phyloP scores from a whole-genome alignment of 176 grass and related monocot genomes.

The Neostapfia colusana region DNA sequence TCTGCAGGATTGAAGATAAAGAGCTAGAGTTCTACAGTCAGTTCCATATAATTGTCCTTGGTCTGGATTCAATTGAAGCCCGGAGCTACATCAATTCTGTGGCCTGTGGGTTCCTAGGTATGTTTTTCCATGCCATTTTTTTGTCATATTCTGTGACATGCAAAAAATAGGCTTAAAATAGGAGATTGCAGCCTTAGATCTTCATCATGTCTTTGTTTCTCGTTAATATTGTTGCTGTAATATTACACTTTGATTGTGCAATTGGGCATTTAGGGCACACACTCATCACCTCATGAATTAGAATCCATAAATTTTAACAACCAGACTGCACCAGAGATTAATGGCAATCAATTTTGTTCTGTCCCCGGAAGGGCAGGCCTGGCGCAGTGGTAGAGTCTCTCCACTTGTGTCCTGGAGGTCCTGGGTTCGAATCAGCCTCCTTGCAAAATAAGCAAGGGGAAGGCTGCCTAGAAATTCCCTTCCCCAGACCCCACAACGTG shows the following conservation, averaged over 20 bases:
- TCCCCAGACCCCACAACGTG: too few species aligned
- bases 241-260: slow-evolving; percentile 9
- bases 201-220: background rate
- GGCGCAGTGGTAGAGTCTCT: too few species aligned
- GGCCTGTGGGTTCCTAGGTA: slow-evolving; percentile 97
- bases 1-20: slow-evolving; percentile 99
- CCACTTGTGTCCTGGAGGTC: too few species aligned
- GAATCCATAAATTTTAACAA: background rate
- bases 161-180: background rate
- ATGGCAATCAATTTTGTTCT: slow-evolving; percentile 6
- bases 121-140: slow-evolving; percentile 19
- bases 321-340: background rate
- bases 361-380: too few species aligned
- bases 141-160: background rate
- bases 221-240: background rate
- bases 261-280: slow-evolving; percentile 10
- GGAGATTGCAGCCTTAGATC: background rate
- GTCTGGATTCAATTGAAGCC: slow-evolving; percentile 99
- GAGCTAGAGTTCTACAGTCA: slow-evolving; percentile 82
- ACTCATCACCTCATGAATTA: background rate
- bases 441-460: too few species aligned
- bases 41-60: slow-evolving; percentile 96
- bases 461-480: too few species aligned
- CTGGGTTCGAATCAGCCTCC: too few species aligned
- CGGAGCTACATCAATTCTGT: slow-evolving; percentile 96